A percentile compares a stretch with the other conserved stretches of the same genome.
Evolutionary conservation across 148 eudicot genomes (phyloP).

Genomic region (Gaultheria prostrata): DNA sequence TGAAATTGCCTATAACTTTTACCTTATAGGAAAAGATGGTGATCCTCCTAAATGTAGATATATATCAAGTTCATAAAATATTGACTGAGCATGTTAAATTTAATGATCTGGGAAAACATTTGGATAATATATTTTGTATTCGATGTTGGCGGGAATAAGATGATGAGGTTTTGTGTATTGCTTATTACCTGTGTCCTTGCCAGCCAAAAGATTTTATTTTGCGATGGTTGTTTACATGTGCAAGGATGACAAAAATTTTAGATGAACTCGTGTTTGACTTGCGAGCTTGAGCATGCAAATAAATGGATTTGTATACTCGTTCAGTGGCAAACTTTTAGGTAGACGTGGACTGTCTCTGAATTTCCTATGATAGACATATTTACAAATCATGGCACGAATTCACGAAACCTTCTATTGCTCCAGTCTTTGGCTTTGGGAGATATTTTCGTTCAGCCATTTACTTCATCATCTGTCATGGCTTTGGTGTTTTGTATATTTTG

Average conservation of each 20-base stretch:
- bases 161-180: not conserved
- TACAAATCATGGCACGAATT: too few species aligned
- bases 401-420: too few species aligned
- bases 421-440: not conserved
- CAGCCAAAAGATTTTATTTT: not conserved
- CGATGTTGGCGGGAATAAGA: not conserved
- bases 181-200: not conserved
- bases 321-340: too few species aligned
- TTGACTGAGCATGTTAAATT: not conserved
- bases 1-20: not conserved
- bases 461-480: not conserved
- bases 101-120: not conserved
- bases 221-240: not conserved
- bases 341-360: too few species aligned
- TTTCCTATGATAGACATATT: too few species aligned
- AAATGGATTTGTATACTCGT: not conserved
- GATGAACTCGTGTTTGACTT: not conserved
- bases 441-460: not conserved
- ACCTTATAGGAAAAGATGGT: not conserved
- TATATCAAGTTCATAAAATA: not conserved
- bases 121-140: not conserved
- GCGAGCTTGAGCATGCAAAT: not conserved
- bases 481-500: not conserved
- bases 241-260: not conserved
- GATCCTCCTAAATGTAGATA: constrained; percentile 1